Conservation (phyloP, 2,329 filamentous ascomycete species). For the Pestalotiopsis sp. region DNA sequence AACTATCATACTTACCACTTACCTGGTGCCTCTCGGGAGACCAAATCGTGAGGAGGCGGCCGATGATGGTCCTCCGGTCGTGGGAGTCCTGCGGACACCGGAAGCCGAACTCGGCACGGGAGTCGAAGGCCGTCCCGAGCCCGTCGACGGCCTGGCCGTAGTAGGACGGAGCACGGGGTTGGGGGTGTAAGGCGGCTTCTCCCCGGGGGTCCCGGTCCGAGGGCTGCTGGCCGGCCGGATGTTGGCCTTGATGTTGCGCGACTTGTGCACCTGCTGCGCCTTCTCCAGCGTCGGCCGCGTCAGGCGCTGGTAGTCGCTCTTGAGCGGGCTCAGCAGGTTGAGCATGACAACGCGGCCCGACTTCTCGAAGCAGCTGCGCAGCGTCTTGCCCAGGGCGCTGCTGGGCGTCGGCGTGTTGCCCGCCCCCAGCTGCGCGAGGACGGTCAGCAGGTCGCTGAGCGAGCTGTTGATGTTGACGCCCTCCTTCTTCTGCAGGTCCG, state of each 20-base stretch:
- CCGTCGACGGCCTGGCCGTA: too few relatives aligned
- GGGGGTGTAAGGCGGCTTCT: too few relatives aligned
- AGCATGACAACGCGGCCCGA: neutral
- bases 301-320: neutral
- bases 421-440: neutral
- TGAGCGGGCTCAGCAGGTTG: neutral
- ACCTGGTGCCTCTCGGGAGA: too few relatives aligned
- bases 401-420: neutral
- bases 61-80: too few relatives aligned
- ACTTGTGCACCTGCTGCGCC: neutral
- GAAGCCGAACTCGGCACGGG: too few relatives aligned
- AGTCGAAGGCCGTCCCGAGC: too few relatives aligned
- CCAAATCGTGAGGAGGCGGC: too few relatives aligned
- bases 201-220: too few relatives aligned
- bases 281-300: neutral
- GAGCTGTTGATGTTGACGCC: constrained; percentile 92
- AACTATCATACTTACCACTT: too few relatives aligned
- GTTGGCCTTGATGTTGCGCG: neutral
- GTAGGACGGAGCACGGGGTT: too few relatives aligned
- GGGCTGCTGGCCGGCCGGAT: neutral
- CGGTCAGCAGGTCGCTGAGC: neutral
- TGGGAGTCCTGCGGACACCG: too few relatives aligned
- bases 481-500: constrained; percentile 67
- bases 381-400: neutral
- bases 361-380: neutral